Base-by-base conservation (phyloP, 2,329 filamentous ascomycete genomes). In the Fusarium pseudograminearum region DNA sequence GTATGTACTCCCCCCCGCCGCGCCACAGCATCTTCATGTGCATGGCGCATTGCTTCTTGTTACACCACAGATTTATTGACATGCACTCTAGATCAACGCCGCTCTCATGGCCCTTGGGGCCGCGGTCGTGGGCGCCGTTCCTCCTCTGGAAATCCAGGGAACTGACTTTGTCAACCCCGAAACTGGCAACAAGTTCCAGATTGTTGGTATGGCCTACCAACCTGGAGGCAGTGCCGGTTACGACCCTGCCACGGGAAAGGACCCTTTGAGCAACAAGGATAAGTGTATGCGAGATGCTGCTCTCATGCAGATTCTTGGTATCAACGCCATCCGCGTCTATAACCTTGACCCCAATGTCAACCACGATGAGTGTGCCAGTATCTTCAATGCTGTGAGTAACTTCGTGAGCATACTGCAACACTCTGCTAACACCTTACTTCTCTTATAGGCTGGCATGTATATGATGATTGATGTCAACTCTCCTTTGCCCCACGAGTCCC, bases 261-360 rank as follows among this genome's bases (percentile, higher is more conserved):
- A 91, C 75, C 87, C 89, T 33, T 83, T 91, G 34, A 90, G 86
- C 74, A 78, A 90, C 76, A 81, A 80, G 57, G 82, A 85, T 50
- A 79, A 83, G 61, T 91, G 89, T 79, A 79, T 88, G 74, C 86
- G 89, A 67, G 89, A 91, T 83, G 89, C 88, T 45, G 88, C 89
- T 33, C 82, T 91, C 61, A 86, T 90, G 83, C 89, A 91, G 81
- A 80, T 83, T 56, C 82, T 90, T 57, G 88, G 89, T 66, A 82
- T 90, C 77, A 91, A 91, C 81, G 83, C 89, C 65, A 88, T 91
- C 74, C 89, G 89, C 51, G 87, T 90, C n/a, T 91, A 91, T 82
- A 91, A 91, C 81, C 78, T 91, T 65, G 85, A 89, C 77, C 89
- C 89, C 31, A 78, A 89, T 73, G 78, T 90, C 66, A 90, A 91